Evolutionary conservation across 2,329 filamentous ascomycete genomes (phyloP), one percentile per base, ranked within the genome.

Genomic region (Hawksworthiomyces lignivorus): DNA sequence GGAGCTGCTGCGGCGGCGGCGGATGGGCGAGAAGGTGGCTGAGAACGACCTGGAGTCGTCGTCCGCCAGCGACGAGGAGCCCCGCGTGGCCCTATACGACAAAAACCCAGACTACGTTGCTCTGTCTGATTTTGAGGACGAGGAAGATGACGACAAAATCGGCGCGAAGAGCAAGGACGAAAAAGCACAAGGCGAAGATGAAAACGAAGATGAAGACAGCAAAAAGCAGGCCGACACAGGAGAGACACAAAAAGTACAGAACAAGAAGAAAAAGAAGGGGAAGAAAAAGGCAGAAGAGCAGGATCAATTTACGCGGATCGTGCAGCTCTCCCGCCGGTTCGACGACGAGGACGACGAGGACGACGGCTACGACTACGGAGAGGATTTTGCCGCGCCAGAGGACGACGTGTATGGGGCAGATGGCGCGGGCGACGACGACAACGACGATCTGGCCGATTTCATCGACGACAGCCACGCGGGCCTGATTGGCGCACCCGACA

Each of bases 401-500:
- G 18, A 31, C 11, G 33, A 24, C 18, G 39, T n/a, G n/a, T 26
- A 38, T 4, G 30, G 19, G 12, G 36, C 20, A 8, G 21, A 17
- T 5, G 37, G 26, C 3, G 18, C 27, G 12, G 43, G 29, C 7
- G 39, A 18, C 10, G 32, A 44, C 7, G 33, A 30, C 12, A 40
- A 45, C 17, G 47, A 47, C 4, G 59, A 64, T 30, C 48, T 63
- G 22, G 72, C 76, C 3, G 75, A 76, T 46, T 87, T 87, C 47
- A 70, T 89, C 17, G 66, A 85, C 5, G 65, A 82, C 34, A 50
- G 42, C 39, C 28, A 34, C 17, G 34, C 27, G 2, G 43, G 36
- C 14, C 22, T 49, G 10, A 29, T 50, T 6, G 49, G 49, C 3
- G 45, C 44, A 11, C 49, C 49, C 2, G 49, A 48, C 28, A 44